Percentiles rank a stretch among this genome's conserved stretches.
phyloP scores from a whole-genome alignment of 345 rosid species.

The Moricandia arvensis region DNA sequence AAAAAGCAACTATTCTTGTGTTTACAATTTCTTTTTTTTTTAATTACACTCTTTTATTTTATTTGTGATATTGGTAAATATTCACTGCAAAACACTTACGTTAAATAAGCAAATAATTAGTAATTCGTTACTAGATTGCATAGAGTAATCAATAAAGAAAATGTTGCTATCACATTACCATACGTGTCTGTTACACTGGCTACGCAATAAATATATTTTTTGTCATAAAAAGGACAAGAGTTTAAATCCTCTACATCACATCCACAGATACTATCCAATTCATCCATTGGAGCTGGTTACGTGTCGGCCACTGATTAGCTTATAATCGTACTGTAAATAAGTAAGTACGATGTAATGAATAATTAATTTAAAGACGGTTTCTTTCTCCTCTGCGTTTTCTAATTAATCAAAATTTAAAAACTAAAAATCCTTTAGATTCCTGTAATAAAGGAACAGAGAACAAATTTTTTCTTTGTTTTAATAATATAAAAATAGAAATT shows the following conservation, averaged over 20 bases:
- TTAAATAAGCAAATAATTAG: neutral
- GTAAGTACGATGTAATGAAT: neutral
- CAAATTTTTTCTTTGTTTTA: neutral
- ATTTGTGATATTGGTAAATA: neutral
- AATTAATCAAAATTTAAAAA: neutral
- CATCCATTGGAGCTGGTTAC: conserved; percentile 11
- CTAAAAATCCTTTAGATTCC: conserved; percentile 23
- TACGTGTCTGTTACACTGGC: conserved; percentile 28
- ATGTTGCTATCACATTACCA: conserved; percentile 22
- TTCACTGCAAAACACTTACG: neutral
- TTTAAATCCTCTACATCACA: neutral
- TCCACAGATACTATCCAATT: neutral
- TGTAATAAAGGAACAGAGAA: conserved; percentile 35
- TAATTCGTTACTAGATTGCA: neutral
- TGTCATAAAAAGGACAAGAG: neutral
- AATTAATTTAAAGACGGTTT: conserved; percentile 11
- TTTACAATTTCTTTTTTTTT: neutral
- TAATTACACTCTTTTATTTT: neutral
- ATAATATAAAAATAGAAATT: neutral
- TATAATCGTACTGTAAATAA: neutral
- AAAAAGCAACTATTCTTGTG: conserved; percentile 16
- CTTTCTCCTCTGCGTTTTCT: neutral
- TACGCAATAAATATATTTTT: conserved; percentile 25
- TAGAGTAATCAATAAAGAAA: neutral
- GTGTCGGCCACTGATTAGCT: neutral